phyloP scores from a whole-genome alignment of 495 filamentous ascomycete genomes.

The Venustampulla echinocandica region DNA sequence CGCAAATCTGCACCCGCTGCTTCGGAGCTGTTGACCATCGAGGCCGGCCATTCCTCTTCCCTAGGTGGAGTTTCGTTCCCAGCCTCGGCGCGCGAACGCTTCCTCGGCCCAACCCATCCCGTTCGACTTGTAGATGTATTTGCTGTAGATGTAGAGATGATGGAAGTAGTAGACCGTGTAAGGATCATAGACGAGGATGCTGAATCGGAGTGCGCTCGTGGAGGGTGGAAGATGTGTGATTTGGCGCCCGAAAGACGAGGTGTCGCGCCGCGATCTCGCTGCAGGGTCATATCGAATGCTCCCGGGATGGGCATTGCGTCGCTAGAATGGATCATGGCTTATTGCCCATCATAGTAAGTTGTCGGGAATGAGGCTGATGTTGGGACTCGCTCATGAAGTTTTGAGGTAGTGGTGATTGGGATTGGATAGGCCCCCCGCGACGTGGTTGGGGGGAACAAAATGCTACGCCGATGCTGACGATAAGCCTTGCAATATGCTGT shows the following conservation, averaged over 20 bases:
- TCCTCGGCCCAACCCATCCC: neutral
- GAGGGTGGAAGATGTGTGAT: conserved; percentile 61
- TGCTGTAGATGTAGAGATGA: conserved; percentile 24
- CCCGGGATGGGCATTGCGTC: conserved; percentile 14
- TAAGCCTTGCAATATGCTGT: too few relatives aligned
- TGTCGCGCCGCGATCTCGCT: conserved; percentile 1
- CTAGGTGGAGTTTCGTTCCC: conserved; percentile 10
- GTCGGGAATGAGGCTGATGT: neutral
- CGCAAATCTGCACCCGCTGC: neutral
- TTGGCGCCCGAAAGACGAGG: conserved; percentile 32
- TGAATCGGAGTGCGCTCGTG: conserved; percentile 49
- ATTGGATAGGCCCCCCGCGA: too few relatives aligned
- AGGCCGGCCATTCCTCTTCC: conserved; percentile 12
- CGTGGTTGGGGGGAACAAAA: too few relatives aligned
- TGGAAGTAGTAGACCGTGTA: conserved; percentile 44
- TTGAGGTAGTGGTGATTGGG: neutral
- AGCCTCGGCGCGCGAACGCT: conserved; percentile 25
- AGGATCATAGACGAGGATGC: conserved; percentile 48
- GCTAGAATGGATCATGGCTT: conserved; percentile 13
- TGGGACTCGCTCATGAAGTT: neutral
- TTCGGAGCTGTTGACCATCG: conserved; percentile 9
- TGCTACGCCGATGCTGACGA: too few relatives aligned
- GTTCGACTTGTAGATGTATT: conserved; percentile 4
- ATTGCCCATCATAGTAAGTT: neutral
- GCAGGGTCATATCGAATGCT: conserved; percentile 17